Base-by-base conservation (phyloP, 805 yeast species). In the Nakazawaea molendinolei region DNA sequence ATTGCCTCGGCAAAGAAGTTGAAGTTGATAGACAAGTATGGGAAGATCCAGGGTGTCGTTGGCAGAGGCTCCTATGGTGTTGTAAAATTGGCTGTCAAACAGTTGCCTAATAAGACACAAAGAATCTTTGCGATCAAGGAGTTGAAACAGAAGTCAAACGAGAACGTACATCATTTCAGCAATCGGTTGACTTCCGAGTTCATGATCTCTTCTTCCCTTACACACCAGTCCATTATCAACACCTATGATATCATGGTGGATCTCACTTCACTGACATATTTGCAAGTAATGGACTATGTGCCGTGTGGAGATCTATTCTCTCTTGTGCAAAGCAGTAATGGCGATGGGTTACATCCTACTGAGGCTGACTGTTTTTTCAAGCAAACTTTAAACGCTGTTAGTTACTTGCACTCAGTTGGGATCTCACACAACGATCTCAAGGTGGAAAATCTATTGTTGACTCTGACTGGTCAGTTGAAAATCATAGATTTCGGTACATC, bases 261-360 rank as follows among this genome's bases (percentile, higher is more conserved):
- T 61, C 63, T 80, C 45, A 59, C 75, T 51, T 53, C 79, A 50
- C 74, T 86, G 56, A 69, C 82, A 44, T 79, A 79, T 62, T 75
- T 83, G 36, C 95, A 90, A 58, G 86, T 92, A 36, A 87, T 92
- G 97, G 98, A 92, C 60, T 90, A 79, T 56, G 85, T 95, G 49
- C 86, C 95, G 6, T 87, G 87, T 43, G 94, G 94, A 40, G 94
- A 83, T 53, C 60, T 83, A 20, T 82, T 77, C 52, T 62, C 81
- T 1, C 61, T 81, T 23, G 70, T 80, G 35, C 57, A 71, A 16
- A 61, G 71, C 19, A 62, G 71, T 1, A 60, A 73, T 31, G 70
- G 74, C 4, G 65, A 66, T 9, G 72, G 73, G 2, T 57, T 83
- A 14, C 75, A 76, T 43, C 70, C 67, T 5, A 49, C 65, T 13